phyloP scores from a whole-genome alignment of 2,329 filamentous ascomycete species.

The Colletotrichum scovillei region DNA sequence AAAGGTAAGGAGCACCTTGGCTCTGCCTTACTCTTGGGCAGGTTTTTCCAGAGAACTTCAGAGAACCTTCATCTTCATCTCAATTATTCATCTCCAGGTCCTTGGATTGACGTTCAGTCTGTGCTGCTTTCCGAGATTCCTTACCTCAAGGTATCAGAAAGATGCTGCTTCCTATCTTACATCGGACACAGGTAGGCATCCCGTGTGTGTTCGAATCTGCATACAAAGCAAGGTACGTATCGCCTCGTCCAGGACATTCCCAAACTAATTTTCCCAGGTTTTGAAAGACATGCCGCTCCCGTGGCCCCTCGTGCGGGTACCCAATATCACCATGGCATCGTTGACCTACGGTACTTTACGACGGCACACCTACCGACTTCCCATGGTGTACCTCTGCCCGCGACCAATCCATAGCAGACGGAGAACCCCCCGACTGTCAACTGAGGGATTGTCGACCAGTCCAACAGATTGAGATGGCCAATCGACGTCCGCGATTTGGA shows the following conservation, averaged over 20 bases:
- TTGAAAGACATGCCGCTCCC: not conserved
- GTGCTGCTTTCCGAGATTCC: not conserved
- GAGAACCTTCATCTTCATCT: too few relatives aligned
- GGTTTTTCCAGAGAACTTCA: too few relatives aligned
- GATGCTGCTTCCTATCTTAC: not conserved
- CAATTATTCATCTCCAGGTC: not conserved
- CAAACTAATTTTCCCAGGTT: not conserved
- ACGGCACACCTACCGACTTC: not conserved
- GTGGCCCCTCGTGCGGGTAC: not conserved
- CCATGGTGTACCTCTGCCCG: not conserved
- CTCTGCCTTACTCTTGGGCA: too few relatives aligned
- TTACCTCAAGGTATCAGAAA: not conserved
- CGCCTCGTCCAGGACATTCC: not conserved
- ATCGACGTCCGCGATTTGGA: not conserved
- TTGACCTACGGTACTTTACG: not conserved
- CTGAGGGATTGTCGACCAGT: not conserved
- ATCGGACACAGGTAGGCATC: too few relatives aligned
- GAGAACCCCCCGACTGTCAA: not conserved
- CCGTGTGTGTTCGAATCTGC: too few relatives aligned
- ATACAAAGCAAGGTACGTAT: not conserved
- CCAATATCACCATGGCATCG: constrained; percentile 1
- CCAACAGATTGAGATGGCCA: not conserved
- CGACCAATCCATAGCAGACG: not conserved
- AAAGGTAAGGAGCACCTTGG: too few relatives aligned
- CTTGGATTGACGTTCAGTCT: not conserved